Evolutionary conservation across 2,329 filamentous ascomycete genomes (phyloP).

Genomic region (Epichloe hybrida): DNA sequence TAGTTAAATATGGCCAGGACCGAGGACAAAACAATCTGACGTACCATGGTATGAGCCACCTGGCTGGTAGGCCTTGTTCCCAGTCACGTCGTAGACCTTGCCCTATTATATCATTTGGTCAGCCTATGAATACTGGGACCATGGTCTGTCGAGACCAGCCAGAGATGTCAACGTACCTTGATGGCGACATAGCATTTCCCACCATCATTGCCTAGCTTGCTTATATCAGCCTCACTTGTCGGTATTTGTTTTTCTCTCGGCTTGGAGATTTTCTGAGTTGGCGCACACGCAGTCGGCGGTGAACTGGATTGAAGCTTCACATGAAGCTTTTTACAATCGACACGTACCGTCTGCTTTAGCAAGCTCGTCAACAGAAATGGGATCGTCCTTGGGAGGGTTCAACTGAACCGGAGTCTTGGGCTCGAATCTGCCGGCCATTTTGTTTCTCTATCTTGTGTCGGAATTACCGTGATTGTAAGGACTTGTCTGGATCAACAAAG

Average conservation of each 20-base stretch:
- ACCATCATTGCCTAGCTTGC: slow-evolving; percentile 45
- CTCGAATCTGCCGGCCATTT: slow-evolving; percentile 56
- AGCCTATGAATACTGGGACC: neutral
- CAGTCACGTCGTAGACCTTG: slow-evolving; percentile 85
- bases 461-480: neutral
- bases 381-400: slow-evolving; percentile 74
- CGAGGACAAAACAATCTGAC: slow-evolving; percentile 12
- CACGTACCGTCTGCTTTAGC: slow-evolving; percentile 66
- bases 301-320: neutral
- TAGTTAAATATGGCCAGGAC: neutral
- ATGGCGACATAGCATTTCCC: slow-evolving; percentile 56
- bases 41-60: slow-evolving; percentile 76
- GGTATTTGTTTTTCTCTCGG: neutral
- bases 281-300: neutral
- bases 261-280: neutral
- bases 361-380: slow-evolving; percentile 69
- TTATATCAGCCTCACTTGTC: neutral
- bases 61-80: slow-evolving; percentile 74
- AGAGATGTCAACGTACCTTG: slow-evolving; percentile 36
- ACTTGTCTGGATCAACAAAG: neutral
- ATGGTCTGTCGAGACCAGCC: neutral
- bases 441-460: neutral
- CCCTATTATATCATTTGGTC: slow-evolving; percentile 45
- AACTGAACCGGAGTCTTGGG: slow-evolving; percentile 66
- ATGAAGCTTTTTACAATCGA: neutral